Base-by-base conservation (phyloP, 306 rosid species). In the Citrullus mucosospermus region DNA sequence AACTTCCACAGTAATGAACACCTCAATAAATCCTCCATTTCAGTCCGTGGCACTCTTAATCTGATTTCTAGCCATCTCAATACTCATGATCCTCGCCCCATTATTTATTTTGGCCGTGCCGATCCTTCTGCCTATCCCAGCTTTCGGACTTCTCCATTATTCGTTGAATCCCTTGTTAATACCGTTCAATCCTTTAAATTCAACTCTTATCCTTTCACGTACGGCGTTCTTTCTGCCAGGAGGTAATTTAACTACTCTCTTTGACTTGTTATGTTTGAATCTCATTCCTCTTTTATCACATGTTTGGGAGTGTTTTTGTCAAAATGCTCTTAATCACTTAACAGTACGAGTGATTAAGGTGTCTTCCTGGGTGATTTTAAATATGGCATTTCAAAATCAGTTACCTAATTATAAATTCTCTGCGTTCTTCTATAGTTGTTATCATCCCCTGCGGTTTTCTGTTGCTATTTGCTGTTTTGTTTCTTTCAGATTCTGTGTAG, bases 181-280 rank as follows among this genome's bases (percentile, higher is more conserved):
- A 65, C 91, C n/a, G 81, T 83, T 63, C 78, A 77, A 1, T 87
- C 96, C 48, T 85, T 32, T 32, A 13, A 79, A 5, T 89, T 83
- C 89, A 91, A 91, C 85, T 79, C 58, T 46, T 91, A 89, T 53
- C 65, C 93, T 86, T 85, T 88, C 61, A 78, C 88, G 8, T 83
- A 41, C 8, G 91, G 90, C 63, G 54, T 88, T 67, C 86, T 59
- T 51, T 51, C 83, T 8, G 86, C 87, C 2, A 88, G 83, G 79
- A 87, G 92, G 96, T 90, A 51, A 18, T 22, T 13, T n/a, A 9
- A 48, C 1, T 48, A 13, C 18, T 39, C 34, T 69, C 9, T 30
- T 1, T 67, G 7, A 1, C 38, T 8, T 34, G 28, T 55, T n/a
- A 6, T 54, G 32, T 57, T 10, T 57, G 14, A 58, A 22, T 58